A percentile compares a stretch with the other conserved stretches of the same genome.
phyloP scores from a whole-genome alignment of 441 rosid species.

The Aleurites moluccanus region DNA sequence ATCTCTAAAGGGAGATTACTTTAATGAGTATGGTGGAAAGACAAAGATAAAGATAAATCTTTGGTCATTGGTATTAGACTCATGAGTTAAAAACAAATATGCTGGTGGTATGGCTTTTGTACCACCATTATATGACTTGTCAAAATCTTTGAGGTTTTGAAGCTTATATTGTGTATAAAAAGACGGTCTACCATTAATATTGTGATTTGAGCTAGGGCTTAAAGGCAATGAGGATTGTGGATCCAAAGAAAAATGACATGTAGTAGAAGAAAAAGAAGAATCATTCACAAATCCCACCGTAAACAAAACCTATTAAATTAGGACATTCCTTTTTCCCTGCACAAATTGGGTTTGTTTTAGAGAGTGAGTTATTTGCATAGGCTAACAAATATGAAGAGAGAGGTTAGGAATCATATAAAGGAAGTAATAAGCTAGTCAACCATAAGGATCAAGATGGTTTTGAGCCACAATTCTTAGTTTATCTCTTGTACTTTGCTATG shows the following conservation, averaged over 20 bases:
- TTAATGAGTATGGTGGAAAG: slow-evolving; percentile 54
- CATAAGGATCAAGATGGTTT: slow-evolving; percentile 37
- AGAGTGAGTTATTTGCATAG: slow-evolving; percentile 30
- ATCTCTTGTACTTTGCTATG: slow-evolving; percentile 73
- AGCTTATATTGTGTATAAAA: slow-evolving; percentile 42
- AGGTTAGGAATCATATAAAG: slow-evolving; percentile 50
- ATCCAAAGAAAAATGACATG: slow-evolving; percentile 38
- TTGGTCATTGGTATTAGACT: slow-evolving; percentile 17
- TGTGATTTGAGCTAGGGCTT: slow-evolving; percentile 53
- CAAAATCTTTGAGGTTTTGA: slow-evolving; percentile 43
- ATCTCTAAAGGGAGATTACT: slow-evolving; percentile 52
- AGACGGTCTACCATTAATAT: slow-evolving; percentile 36
- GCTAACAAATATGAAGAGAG: slow-evolving; percentile 46
- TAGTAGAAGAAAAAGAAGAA: slow-evolving; percentile 23
- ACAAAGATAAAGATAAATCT: slow-evolving; percentile 62
- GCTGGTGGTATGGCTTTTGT: slow-evolving; percentile 44
- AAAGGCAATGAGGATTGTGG: slow-evolving; percentile 44
- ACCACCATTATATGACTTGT: slow-evolving; percentile 39
- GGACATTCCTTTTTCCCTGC: slow-evolving; percentile 40
- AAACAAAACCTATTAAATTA: slow-evolving; percentile 46
- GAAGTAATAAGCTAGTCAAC: slow-evolving; percentile 28
- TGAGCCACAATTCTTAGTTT: slow-evolving; percentile 55
- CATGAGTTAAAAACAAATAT: slow-evolving; percentile 30
- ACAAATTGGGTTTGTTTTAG: no score
- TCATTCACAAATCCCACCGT: slow-evolving; percentile 35